These are phyloP conservation scores for Apophysomyces sp. DNA, from an alignment of 371 early-diverging fungal genomes.

Conservation along the genomic window DNA sequence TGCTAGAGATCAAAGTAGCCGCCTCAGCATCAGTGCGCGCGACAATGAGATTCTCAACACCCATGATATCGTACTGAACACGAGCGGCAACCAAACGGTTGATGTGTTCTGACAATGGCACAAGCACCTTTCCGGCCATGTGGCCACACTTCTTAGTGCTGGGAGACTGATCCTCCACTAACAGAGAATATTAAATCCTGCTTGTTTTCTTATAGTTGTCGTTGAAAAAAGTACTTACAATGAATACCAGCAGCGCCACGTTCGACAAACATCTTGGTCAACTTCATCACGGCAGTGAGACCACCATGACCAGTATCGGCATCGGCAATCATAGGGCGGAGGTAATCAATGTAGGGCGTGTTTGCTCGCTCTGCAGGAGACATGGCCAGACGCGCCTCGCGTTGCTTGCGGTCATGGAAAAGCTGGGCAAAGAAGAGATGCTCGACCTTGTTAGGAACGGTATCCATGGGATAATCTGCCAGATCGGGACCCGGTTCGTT, in stretches of 20 bases:
- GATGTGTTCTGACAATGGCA: conserved; percentile 96
- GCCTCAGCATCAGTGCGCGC: conserved; percentile 98
- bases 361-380: conserved; percentile 68
- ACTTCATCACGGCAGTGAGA: conserved; percentile 91
- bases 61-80: conserved; percentile 98
- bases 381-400: conserved; percentile 81
- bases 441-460: conserved; percentile 98
- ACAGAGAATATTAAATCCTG: background rate
- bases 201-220: background rate
- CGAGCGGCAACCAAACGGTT: conserved; percentile 95
- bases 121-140: conserved; percentile 98
- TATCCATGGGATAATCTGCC: conserved; percentile 99
- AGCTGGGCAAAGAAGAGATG: conserved; percentile 97
- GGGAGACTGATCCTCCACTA: conserved; percentile 93
- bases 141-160: conserved; percentile 99
- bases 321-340: conserved; percentile 97
- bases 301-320: conserved; percentile 98
- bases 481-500: conserved; percentile 99
- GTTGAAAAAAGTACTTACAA: conserved; percentile 23
- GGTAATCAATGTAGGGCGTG: conserved; percentile 83
- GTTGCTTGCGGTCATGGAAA: conserved; percentile 98
- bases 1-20: conserved; percentile 93
- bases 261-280: conserved; percentile 94
- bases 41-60: conserved; percentile 92
- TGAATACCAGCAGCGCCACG: conserved; percentile 94